Percentiles rank a stretch among this genome's conserved stretches.
Evolutionary conservation across 345 rosid genomes (phyloP).

Genomic region (Eucalyptus erythrocorys): DNA sequence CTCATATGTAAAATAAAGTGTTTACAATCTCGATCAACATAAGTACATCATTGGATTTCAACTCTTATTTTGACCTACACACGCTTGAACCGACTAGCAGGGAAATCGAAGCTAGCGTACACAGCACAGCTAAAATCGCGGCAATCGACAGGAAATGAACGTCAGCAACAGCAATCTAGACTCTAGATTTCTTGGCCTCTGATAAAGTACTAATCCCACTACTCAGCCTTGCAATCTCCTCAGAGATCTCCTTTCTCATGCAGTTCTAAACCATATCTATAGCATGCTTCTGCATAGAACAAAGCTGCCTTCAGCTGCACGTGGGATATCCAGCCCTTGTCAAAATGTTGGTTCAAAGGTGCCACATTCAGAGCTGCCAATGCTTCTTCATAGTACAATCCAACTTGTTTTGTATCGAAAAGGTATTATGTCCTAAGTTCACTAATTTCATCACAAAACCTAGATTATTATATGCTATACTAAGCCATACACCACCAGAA

Average conservation of each 20-base stretch:
- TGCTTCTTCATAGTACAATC: slow-evolving; percentile 91
- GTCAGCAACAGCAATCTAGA: no score
- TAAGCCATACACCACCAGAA: background rate
- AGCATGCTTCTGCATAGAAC: slow-evolving; percentile 86
- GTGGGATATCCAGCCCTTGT: slow-evolving; percentile 81
- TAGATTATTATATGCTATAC: background rate
- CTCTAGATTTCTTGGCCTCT: slow-evolving; percentile 81
- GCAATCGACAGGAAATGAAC: no score
- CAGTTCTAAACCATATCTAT: slow-evolving; percentile 69
- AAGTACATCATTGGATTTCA: no score
- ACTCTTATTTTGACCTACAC: no score
- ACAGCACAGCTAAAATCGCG: no score
- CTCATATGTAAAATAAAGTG: no score
- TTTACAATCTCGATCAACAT: no score
- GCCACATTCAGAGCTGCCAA: slow-evolving; percentile 52
- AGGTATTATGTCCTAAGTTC: background rate
- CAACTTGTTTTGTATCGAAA: slow-evolving; percentile 38
- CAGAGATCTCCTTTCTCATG: slow-evolving; percentile 95
- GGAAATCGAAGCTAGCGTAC: no score
- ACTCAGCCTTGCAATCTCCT: slow-evolving; percentile 85
- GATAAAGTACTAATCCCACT: slow-evolving; percentile 55
- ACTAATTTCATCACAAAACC: background rate
- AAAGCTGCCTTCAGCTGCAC: slow-evolving; percentile 87
- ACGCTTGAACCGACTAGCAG: no score
- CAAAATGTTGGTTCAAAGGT: slow-evolving; percentile 93